These are phyloP conservation scores for Yarrowia yakushimensis DNA, from an alignment of 805 yeast species.

Conservation along the genomic window DNA sequence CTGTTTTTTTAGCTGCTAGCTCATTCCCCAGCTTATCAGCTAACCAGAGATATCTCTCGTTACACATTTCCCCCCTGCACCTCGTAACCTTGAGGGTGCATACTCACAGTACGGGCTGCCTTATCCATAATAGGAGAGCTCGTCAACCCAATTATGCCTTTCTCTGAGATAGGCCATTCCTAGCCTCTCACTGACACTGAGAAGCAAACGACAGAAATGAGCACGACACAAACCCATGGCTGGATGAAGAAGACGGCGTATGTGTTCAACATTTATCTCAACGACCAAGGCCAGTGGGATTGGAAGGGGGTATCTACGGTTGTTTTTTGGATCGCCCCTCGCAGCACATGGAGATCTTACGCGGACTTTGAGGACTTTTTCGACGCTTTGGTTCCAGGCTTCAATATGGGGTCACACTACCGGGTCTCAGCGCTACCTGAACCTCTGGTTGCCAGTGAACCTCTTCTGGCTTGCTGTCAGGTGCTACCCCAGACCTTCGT, in stretches of 20 bases:
- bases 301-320: not conserved
- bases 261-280: not conserved
- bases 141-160: not conserved
- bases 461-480: not conserved
- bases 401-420: not conserved
- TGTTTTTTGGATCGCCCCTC: not conserved
- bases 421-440: not conserved
- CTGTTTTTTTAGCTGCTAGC: too few species aligned
- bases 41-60: too few species aligned
- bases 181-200: not conserved
- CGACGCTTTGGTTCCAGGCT: not conserved
- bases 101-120: not conserved
- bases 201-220: not conserved
- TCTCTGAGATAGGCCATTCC: not conserved
- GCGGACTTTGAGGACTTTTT: not conserved
- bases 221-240: not conserved
- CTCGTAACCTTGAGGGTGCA: not conserved
- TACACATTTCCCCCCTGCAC: too few species aligned
- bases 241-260: conserved; percentile 15
- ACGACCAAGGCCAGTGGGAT: conserved; percentile 2
- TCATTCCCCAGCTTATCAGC: too few species aligned
- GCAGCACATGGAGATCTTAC: not conserved
- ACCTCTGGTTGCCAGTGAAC: not conserved
- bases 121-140: not conserved
- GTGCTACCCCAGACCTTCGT: not conserved